A percentile compares a stretch with the other conserved stretches of the same genome.
These are phyloP conservation scores for Beauveria medogensis DNA, from an alignment of 2,329 filamentous ascomycete genomes.

Conservation along the genomic window DNA sequence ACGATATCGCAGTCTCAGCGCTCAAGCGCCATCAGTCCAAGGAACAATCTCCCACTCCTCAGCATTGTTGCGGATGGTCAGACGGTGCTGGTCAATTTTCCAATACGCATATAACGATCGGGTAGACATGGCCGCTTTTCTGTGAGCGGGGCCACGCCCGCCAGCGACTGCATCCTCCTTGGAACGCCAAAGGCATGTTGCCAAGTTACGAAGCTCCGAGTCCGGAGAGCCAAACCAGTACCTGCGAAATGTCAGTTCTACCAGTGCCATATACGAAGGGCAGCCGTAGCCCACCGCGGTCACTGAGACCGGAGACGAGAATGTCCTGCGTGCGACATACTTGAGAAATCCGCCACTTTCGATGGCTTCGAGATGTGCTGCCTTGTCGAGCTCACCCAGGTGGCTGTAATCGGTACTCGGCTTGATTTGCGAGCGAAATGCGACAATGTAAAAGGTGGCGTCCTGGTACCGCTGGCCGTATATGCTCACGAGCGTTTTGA, in stretches of 20 bases:
- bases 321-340: constrained; percentile 30
- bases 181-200: constrained; percentile 65
- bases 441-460: constrained; percentile 72
- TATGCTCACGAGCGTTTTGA: constrained; percentile 43
- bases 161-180: constrained; percentile 51
- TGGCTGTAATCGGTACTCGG: constrained; percentile 57
- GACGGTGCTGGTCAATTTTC: constrained; percentile 60
- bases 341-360: constrained; percentile 76
- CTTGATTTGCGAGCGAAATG: constrained; percentile 69
- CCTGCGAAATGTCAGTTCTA: constrained; percentile 27
- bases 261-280: background rate
- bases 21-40: constrained; percentile 35
- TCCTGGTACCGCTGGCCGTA: constrained; percentile 47
- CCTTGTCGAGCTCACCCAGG: constrained; percentile 66
- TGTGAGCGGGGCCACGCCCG: constrained; percentile 51
- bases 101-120: constrained; percentile 58
- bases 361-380: constrained; percentile 72
- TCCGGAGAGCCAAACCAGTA: constrained; percentile 85
- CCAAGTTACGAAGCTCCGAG: constrained; percentile 64
- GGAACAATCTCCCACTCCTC: constrained; percentile 54
- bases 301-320: background rate
- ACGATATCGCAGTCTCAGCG: constrained; percentile 8
- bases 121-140: constrained; percentile 57
- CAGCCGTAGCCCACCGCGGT: background rate
- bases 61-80: constrained; percentile 60